Conservation (phyloP, 495 filamentous ascomycete species). For the Penicillium maclennaniae region DNA sequence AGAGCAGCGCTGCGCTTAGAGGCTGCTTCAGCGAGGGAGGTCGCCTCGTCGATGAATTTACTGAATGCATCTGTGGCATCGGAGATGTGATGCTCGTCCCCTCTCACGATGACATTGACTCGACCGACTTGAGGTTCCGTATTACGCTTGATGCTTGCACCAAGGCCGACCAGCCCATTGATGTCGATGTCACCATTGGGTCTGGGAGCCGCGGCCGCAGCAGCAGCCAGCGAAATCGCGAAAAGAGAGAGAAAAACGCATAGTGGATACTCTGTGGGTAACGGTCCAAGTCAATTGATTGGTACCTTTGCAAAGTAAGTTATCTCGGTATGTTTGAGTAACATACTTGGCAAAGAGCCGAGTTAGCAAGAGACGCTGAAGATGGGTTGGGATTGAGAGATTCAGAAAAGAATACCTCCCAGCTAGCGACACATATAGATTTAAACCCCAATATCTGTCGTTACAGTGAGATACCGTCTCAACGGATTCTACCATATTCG, state of each 20-base stretch:
- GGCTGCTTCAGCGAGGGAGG: too few species aligned
- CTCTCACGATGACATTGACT: too few species aligned
- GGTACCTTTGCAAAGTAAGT: not conserved
- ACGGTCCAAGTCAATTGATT: not conserved
- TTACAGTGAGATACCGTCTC: too few species aligned
- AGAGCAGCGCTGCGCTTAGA: too few species aligned
- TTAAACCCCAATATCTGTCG: too few species aligned
- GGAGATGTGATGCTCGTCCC: too few species aligned
- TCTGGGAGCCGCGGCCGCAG: not conserved
- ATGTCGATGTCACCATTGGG: not conserved
- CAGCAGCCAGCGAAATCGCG: not conserved
- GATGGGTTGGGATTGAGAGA: not conserved
- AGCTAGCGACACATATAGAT: too few species aligned
- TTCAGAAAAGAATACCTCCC: too few species aligned
- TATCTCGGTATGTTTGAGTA: not conserved
- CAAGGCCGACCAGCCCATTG: not conserved
- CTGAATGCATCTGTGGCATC: too few species aligned
- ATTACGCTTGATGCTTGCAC: not conserved
- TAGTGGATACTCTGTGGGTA: not conserved
- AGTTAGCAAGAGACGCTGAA: constrained; percentile 4
- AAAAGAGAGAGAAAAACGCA: not conserved
- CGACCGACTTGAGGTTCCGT: not conserved
- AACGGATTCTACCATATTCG: too few species aligned
- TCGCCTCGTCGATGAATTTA: too few species aligned
- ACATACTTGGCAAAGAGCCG: constrained; percentile 17